Percentiles rank a stretch among this genome's conserved stretches.
These are phyloP conservation scores for Dendrobium officinale DNA, from an alignment of 106 monocot species.

Conservation along the genomic window DNA sequence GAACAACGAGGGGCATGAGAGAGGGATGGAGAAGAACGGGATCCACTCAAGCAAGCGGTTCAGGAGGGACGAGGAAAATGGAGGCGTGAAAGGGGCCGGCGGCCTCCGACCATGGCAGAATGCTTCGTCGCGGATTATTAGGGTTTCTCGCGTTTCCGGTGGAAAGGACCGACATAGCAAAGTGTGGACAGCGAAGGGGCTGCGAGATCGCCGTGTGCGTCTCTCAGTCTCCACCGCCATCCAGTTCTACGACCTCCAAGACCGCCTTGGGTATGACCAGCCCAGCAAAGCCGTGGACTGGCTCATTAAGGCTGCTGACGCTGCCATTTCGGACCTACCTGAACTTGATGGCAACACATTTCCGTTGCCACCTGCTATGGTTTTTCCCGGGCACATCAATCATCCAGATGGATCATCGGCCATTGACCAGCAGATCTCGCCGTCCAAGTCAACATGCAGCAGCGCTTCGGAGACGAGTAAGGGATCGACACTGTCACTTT, in stretches of 20 bases:
- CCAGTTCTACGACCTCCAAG: conserved; percentile 54
- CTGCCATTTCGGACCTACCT: conserved; percentile 75
- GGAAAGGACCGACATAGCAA: conserved; percentile 10
- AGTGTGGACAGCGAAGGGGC: conserved; percentile 10
- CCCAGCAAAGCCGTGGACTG: conserved; percentile 49
- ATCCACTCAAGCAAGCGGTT: conserved; percentile 1
- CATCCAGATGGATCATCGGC: neutral
- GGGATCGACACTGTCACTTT: conserved; percentile 85
- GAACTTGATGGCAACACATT: conserved; percentile 37
- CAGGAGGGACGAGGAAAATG: neutral
- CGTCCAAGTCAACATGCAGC: conserved; percentile 67
- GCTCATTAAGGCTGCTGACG: conserved; percentile 7
- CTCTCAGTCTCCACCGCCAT: conserved; percentile 44
- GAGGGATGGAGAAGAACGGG: conserved; percentile 4
- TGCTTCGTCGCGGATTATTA: conserved; percentile 7
- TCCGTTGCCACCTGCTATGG: conserved; percentile 3
- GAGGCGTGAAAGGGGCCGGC: neutral
- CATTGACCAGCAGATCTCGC: conserved; percentile 20
- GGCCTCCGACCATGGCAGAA: conserved; percentile 5
- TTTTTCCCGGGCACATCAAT: neutral
- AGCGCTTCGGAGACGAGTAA: conserved; percentile 94
- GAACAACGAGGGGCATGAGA: conserved; percentile 5
- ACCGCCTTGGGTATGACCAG: conserved; percentile 45
- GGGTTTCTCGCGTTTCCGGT: conserved; percentile 9
- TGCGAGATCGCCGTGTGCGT: conserved; percentile 38